These are phyloP conservation scores for Pouteria campechiana DNA, from an alignment of 179 eudicot species.

Conservation along the genomic window DNA sequence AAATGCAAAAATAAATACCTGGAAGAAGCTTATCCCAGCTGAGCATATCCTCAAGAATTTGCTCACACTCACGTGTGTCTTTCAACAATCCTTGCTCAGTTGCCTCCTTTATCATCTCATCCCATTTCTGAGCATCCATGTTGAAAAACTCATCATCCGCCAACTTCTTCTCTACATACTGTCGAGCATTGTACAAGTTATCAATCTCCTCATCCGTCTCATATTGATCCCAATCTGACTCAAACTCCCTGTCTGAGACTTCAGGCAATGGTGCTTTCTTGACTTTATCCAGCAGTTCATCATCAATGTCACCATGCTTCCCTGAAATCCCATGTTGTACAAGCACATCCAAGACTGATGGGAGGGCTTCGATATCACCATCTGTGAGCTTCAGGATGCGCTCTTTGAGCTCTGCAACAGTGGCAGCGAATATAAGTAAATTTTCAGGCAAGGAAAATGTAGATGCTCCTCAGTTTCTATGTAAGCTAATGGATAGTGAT, in stretches of 20 bases:
- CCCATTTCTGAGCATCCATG: constrained; percentile 63
- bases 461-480: neutral
- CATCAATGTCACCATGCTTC: constrained; percentile 67
- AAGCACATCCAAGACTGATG: constrained; percentile 49
- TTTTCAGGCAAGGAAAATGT: neutral
- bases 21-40: constrained; percentile 85
- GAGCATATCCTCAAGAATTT: constrained; percentile 81
- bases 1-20: constrained; percentile 48
- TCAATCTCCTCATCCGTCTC: constrained; percentile 48
- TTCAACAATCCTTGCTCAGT: constrained; percentile 31
- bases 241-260: constrained; percentile 36
- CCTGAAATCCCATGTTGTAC: constrained; percentile 45
- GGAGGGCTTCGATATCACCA: constrained; percentile 44
- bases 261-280: constrained; percentile 17
- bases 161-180: constrained; percentile 34
- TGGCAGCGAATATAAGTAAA: too few species aligned
- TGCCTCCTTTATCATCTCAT: constrained; percentile 42
- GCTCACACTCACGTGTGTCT: constrained; percentile 66
- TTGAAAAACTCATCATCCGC: constrained; percentile 34
- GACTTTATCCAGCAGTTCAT: constrained; percentile 56
- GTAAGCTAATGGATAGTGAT: neutral
- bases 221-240: constrained; percentile 37
- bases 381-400: constrained; percentile 27
- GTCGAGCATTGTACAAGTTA: constrained; percentile 44
- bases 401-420: constrained; percentile 44